phyloP scores from a whole-genome alignment of 2,329 filamentous ascomycete species.

The Sordariomycetes sp. region DNA sequence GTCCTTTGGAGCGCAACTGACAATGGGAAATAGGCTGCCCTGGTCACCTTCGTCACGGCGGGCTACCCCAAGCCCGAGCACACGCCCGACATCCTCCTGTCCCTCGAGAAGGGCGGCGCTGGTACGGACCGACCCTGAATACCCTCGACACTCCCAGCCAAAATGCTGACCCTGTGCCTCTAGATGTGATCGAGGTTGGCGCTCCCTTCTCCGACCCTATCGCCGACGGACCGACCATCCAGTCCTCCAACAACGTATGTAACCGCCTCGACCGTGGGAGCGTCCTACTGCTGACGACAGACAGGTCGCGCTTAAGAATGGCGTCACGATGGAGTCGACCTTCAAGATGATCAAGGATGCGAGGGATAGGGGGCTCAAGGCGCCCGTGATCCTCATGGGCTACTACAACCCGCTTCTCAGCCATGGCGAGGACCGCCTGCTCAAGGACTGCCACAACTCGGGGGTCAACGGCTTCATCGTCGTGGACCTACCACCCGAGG shows the following conservation, averaged over 20 bases:
- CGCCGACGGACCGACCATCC: slow-evolving; percentile 93
- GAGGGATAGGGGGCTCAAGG: slow-evolving; percentile 63
- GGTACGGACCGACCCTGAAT: slow-evolving; percentile 44
- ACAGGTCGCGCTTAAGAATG: slow-evolving; percentile 68
- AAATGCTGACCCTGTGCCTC: neutral
- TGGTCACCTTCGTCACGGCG: slow-evolving; percentile 94
- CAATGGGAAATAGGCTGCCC: slow-evolving; percentile 49
- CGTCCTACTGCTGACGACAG: neutral
- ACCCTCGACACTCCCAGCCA: neutral
- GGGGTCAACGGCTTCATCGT: slow-evolving; percentile 96
- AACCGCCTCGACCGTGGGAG: slow-evolving; percentile 4
- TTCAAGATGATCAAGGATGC: slow-evolving; percentile 78
- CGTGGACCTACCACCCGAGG: slow-evolving; percentile 89
- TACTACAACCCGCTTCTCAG: slow-evolving; percentile 96
- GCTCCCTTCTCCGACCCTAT: slow-evolving; percentile 97
- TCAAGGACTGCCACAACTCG: slow-evolving; percentile 72
- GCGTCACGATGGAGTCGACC: slow-evolving; percentile 70
- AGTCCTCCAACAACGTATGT: slow-evolving; percentile 78
- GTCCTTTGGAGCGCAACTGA: neutral
- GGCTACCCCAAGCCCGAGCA: slow-evolving; percentile 78
- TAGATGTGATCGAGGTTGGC: slow-evolving; percentile 90
- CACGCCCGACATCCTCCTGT: slow-evolving; percentile 75
- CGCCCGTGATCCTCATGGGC: slow-evolving; percentile 89
- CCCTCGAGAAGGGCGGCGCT: slow-evolving; percentile 85
- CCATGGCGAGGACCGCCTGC: slow-evolving; percentile 85